Base-by-base conservation (phyloP, 208 protist genomes). In the Trypanosoma cruzi region DNA sequence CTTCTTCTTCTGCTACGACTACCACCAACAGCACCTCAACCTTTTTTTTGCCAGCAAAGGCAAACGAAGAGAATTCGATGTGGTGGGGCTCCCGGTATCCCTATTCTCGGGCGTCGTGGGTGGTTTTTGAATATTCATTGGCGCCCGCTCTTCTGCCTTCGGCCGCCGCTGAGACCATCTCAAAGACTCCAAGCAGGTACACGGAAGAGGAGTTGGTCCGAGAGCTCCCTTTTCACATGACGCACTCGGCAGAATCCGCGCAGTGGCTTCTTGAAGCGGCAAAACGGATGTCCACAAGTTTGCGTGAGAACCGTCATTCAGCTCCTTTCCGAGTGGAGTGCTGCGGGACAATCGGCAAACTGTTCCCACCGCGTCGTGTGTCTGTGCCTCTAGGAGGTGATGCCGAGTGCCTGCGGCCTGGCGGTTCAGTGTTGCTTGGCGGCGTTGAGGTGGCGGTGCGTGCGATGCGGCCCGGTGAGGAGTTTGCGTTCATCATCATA, bases 261-360 rank as follows among this genome's bases (percentile, higher is more conserved):
- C n/a, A 24, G 28, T 56, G 44, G 61, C 11, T n/a, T n/a, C n/a
- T 28, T 48, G 20, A 18, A 29, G 28, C 18, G 26, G 63, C 52
- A 36, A 44, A 50, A 7, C 34, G 50, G 14, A 36, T 73, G 22
- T 61, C 68, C 28, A 29, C n/a, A 22, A 75, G 55, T 53, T 54
- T 75, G 20, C 62, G 70, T 34, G 70, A 75, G 36, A 75, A 64
- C 50, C 70, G 70, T 13, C n/a, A 68, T 34, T 63, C 55, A 1
- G 26, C 70, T 32, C 50, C 6, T 14, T 57, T 28, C n/a, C 6
- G 49, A 56, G 37, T 11, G 1, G 34, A 60, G 32, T n/a, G 11
- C 13, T 54, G 10, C 34, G 1, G 26, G 20, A 26, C 4, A 6
- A 64, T 22, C 1, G 59, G 50, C 11, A 54, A 34, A 37, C 44